Percentiles rank a stretch among this genome's conserved stretches.
These are phyloP conservation scores for Auxenochlorella pyrenoidosa DNA, from an alignment of 139 green algal genomes.

Conservation along the genomic window DNA sequence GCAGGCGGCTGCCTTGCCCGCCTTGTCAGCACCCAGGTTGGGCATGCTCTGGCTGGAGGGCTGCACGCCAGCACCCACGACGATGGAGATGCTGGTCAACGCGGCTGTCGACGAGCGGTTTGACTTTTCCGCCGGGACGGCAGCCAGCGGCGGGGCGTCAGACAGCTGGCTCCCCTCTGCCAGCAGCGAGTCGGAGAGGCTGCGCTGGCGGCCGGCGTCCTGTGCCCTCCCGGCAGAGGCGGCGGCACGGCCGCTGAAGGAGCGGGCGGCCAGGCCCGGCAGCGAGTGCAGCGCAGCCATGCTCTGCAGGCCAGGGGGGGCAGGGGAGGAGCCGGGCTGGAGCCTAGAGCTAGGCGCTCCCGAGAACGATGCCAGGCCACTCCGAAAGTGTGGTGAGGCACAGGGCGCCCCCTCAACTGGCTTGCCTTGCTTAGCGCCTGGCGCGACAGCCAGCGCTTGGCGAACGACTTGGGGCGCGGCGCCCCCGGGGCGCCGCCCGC, in stretches of 20 bases:
- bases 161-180: neutral
- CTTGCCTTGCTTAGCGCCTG: conserved; percentile 2
- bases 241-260: neutral
- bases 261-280: neutral
- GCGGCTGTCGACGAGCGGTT: neutral
- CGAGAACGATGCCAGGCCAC: too few species aligned
- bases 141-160: neutral
- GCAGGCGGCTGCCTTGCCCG: neutral
- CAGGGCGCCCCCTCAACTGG: neutral
- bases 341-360: neutral
- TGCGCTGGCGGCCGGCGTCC: neutral
- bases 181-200: conserved; percentile 9
- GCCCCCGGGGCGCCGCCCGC: neutral
- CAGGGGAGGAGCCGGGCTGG: neutral
- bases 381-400: too few species aligned
- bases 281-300: conserved; percentile 23
- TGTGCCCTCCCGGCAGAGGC: neutral
- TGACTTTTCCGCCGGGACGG: neutral
- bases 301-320: neutral
- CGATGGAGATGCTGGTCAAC: conserved; percentile 5
- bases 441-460: conserved; percentile 3
- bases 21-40: neutral
- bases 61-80: conserved; percentile 13
- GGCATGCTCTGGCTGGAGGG: neutral
- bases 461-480: conserved; percentile 11